Evolutionary conservation across 2,329 filamentous ascomycete genomes (phyloP).

Genomic region (Monascus ruber): DNA sequence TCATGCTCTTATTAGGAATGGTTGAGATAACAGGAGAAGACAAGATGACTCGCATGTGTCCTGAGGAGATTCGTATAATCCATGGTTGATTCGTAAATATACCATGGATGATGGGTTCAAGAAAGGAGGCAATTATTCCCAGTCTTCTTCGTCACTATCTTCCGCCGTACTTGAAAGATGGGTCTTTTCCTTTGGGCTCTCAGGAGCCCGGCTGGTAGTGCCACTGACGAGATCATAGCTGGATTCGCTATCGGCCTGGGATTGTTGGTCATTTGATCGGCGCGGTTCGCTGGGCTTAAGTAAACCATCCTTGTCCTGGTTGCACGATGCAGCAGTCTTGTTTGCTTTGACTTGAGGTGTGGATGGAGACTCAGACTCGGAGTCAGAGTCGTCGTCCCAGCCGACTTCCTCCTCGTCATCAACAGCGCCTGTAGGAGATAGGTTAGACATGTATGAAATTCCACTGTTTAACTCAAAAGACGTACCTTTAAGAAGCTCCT

Average conservation of each 20-base stretch:
- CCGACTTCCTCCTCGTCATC: slow-evolving; percentile 61
- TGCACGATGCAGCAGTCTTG: slow-evolving; percentile 19
- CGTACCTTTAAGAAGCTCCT: slow-evolving; percentile 82
- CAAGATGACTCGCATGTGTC: too few relatives aligned
- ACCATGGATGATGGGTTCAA: too few relatives aligned
- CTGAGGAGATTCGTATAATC: too few relatives aligned
- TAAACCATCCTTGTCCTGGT: slow-evolving; percentile 30
- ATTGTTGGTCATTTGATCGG: slow-evolving; percentile 74
- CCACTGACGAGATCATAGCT: slow-evolving; percentile 92
- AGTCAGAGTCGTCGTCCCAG: slow-evolving; percentile 63
- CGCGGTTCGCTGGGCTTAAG: slow-evolving; percentile 54
- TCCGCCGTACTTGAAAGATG: slow-evolving; percentile 23
- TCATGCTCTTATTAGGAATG: too few relatives aligned
- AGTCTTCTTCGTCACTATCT: slow-evolving; percentile 64
- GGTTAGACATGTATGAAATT: slow-evolving; percentile 2
- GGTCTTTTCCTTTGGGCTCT: slow-evolving; percentile 47
- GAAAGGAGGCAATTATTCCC: slow-evolving; percentile 44
- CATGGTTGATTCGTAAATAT: too few relatives aligned
- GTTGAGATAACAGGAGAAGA: too few relatives aligned
- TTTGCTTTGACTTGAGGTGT: slow-evolving; percentile 33
- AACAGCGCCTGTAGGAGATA: slow-evolving; percentile 22
- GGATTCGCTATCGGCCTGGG: slow-evolving; percentile 82
- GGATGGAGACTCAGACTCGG: slow-evolving; percentile 28
- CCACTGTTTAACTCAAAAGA: slow-evolving; percentile 3
- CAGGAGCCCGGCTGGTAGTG: slow-evolving; percentile 64